These are phyloP conservation scores for Pleurotus tuoliensis DNA, from an alignment of 768 basidiomycete genomes.

Conservation along the genomic window DNA sequence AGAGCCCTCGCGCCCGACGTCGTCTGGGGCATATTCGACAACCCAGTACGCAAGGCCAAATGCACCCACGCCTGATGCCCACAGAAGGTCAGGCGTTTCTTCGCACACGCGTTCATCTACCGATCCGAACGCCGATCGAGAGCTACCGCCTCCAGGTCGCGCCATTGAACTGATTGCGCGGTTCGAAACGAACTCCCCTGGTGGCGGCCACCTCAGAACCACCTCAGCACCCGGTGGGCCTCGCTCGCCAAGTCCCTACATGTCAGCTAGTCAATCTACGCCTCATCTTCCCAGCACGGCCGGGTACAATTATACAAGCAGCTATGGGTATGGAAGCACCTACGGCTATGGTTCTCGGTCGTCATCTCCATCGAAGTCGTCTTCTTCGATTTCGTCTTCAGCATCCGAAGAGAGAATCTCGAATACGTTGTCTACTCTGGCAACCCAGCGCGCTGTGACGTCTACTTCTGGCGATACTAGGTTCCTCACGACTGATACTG, in stretches of 20 bases:
- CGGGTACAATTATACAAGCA: slow-evolving; percentile 26
- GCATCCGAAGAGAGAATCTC: slow-evolving; percentile 24
- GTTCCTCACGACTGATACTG: slow-evolving; percentile 16
- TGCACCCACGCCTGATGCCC: slow-evolving; percentile 40
- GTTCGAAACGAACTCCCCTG: slow-evolving; percentile 52
- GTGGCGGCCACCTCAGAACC: slow-evolving; percentile 47
- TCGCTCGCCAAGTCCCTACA: slow-evolving; percentile 32
- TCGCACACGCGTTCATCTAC: slow-evolving; percentile 55
- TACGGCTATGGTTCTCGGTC: slow-evolving; percentile 38
- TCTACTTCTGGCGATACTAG: slow-evolving; percentile 29
- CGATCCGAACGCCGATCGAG: slow-evolving; percentile 46
- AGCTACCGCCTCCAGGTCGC: slow-evolving; percentile 46
- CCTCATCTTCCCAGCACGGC: slow-evolving; percentile 22
- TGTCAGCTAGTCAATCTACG: slow-evolving; percentile 19
- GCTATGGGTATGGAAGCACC: slow-evolving; percentile 15
- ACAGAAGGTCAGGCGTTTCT: slow-evolving; percentile 42
- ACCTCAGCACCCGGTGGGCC: slow-evolving; percentile 45
- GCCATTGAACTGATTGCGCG: slow-evolving; percentile 71
- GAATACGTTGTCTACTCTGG: slow-evolving; percentile 4
- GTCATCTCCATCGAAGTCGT: slow-evolving; percentile 43
- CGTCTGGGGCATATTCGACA: slow-evolving; percentile 36
- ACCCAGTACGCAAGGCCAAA: slow-evolving; percentile 28
- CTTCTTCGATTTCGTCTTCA: slow-evolving; percentile 31
- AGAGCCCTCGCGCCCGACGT: slow-evolving; percentile 62
- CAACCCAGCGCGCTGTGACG: slow-evolving; percentile 15